Evolutionary conservation across 306 rosid genomes (phyloP).

Genomic region (Dicorynia guianensis): DNA sequence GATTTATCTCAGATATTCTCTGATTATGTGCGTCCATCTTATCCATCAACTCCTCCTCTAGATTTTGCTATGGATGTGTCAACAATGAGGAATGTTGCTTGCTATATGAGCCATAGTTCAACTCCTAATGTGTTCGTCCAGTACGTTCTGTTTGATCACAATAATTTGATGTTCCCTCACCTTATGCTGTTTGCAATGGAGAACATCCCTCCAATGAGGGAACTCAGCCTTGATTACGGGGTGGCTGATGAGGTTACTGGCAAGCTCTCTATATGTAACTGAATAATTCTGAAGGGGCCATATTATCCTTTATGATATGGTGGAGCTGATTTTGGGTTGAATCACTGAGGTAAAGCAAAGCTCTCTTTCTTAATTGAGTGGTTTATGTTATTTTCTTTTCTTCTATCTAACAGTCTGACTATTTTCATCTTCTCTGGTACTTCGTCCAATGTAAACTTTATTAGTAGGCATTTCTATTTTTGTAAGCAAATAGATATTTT

Average conservation of each 20-base stretch:
- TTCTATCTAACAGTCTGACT: not conserved
- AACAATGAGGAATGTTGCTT: conserved; percentile 93
- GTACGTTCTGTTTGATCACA: conserved; percentile 85
- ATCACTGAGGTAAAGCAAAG: conserved; percentile 53
- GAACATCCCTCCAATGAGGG: conserved; percentile 97
- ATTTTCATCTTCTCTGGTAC: not conserved
- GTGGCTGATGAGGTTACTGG: conserved; percentile 77
- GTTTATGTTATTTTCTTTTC: not conserved
- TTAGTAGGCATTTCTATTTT: conserved; percentile 16
- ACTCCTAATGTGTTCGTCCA: conserved; percentile 90
- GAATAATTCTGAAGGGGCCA: conserved; percentile 47
- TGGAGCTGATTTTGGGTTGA: conserved; percentile 50
- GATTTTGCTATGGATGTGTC: conserved; percentile 96
- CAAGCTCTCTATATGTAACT: conserved; percentile 80
- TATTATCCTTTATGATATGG: conserved; percentile 41
- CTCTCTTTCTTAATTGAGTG: conserved; percentile 18
- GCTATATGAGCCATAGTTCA: conserved; percentile 88
- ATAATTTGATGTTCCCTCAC: conserved; percentile 90
- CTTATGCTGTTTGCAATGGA: conserved; percentile 95
- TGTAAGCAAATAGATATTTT: conserved; percentile 14
- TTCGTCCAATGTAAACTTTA: conserved; percentile 25
- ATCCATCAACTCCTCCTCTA: conserved; percentile 82
- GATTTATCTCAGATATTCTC: conserved; percentile 71
- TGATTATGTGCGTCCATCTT: conserved; percentile 69
- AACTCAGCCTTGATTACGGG: conserved; percentile 96